Evolutionary conservation across 2,329 filamentous ascomycete genomes (phyloP).

Genomic region (Sclerotinia nivalis): DNA sequence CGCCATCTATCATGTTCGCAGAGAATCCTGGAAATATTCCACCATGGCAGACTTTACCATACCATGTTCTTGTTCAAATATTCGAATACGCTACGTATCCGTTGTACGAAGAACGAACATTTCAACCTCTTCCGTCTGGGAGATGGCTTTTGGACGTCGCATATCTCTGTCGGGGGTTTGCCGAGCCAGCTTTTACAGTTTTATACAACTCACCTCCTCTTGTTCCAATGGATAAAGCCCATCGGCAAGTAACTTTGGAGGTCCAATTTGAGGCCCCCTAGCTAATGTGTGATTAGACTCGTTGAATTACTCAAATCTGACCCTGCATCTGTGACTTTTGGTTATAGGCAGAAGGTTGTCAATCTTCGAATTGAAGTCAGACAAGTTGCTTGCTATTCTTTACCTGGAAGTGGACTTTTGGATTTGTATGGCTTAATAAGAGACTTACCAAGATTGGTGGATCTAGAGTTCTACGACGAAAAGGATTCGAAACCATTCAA

Average conservation of each 20-base stretch:
- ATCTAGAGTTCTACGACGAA: conserved; percentile 71
- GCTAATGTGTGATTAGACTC: conserved; percentile 25
- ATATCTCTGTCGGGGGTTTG: conserved; percentile 62
- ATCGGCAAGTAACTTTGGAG: conserved; percentile 37
- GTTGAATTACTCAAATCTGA: conserved; percentile 54
- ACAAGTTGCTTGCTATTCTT: conserved; percentile 55
- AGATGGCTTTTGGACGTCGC: conserved; percentile 67
- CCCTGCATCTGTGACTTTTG: conserved; percentile 34
- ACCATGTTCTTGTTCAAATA: conserved; percentile 67
- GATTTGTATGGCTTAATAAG: conserved; percentile 60
- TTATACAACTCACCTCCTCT: conserved; percentile 72
- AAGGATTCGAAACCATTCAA: conserved; percentile 69
- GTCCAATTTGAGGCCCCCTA: too few relatives aligned
- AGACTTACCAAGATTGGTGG: conserved; percentile 64
- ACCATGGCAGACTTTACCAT: conserved; percentile 63
- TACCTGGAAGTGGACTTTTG: conserved; percentile 54
- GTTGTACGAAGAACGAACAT: conserved; percentile 48
- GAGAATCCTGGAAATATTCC: conserved; percentile 47
- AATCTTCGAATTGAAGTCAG: conserved; percentile 40
- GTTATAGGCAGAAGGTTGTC: conserved; percentile 40
- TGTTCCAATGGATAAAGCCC: conserved; percentile 51
- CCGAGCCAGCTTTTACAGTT: conserved; percentile 71
- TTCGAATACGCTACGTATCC: conserved; percentile 67
- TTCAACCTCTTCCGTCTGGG: conserved; percentile 47
- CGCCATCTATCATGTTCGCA: not conserved